Evolutionary conservation across 129 eudicot species (phyloP).

Genomic region (Centaurea solstitialis): DNA sequence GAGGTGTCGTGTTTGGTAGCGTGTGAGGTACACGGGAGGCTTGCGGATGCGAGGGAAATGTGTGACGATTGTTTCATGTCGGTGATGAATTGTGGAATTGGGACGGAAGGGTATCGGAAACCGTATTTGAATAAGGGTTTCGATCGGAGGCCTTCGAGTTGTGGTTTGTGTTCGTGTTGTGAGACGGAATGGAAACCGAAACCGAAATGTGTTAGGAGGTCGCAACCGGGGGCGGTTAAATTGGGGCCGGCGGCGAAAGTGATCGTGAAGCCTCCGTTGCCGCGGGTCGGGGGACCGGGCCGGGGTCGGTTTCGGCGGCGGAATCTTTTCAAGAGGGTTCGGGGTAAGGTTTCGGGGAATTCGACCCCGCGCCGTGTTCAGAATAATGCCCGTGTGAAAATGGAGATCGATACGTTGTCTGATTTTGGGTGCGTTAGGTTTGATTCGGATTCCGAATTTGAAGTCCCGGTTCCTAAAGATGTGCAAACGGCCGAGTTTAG

Average conservation of each 20-base stretch:
- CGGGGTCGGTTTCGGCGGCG: slow-evolving; percentile 60
- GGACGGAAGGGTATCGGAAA: slow-evolving; percentile 40
- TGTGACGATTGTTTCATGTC: slow-evolving; percentile 88
- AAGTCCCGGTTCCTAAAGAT: slow-evolving; percentile 59
- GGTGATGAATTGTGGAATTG: slow-evolving; percentile 42
- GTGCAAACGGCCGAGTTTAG: slow-evolving; percentile 20
- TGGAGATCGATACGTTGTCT: slow-evolving; percentile 35
- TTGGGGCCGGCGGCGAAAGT: slow-evolving; percentile 57
- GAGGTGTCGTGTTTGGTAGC: slow-evolving; percentile 59
- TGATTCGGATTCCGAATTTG: slow-evolving; percentile 75
- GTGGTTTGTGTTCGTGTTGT: slow-evolving; percentile 76
- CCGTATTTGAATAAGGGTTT: slow-evolving; percentile 35
- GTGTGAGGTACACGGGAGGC: slow-evolving; percentile 64
- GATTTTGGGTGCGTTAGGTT: slow-evolving; percentile 64
- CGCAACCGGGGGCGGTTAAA: slow-evolving; percentile 35
- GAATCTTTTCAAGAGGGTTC: slow-evolving; percentile 55
- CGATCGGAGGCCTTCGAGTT: slow-evolving; percentile 36
- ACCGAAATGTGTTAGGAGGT: slow-evolving; percentile 45
- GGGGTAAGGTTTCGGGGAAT: slow-evolving; percentile 42
- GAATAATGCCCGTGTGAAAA: neutral
- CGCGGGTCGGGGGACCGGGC: slow-evolving; percentile 49
- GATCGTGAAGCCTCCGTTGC: slow-evolving; percentile 67
- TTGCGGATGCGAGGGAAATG: slow-evolving; percentile 60
- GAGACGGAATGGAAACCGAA: slow-evolving; percentile 51
- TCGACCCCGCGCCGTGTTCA: slow-evolving; percentile 28